Base-by-base conservation (phyloP, 805 yeast species). In the Nakazawaea pomicola region DNA sequence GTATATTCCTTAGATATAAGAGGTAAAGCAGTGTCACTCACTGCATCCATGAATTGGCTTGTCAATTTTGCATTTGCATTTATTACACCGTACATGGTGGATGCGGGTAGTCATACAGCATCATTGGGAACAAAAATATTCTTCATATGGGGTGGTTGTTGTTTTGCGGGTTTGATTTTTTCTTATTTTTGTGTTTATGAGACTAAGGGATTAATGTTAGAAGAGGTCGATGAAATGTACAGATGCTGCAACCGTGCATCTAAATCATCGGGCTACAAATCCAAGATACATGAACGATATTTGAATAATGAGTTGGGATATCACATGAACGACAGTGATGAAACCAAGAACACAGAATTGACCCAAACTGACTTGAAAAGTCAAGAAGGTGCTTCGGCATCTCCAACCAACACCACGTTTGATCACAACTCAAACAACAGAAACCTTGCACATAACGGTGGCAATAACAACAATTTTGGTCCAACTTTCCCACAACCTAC, bases 21-120 rank as follows among this genome's bases (percentile, higher is more conserved):
- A 54, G 88, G 85, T 48, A 80, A 80, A 56, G 83, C 90, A 11
- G 83, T 83, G 19, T 78, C 93, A 8, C 58, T 85, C 19, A 76
- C 86, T 21, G 85, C 86, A 1, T 83, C 91, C 2, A 74, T 89
- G 10, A 85, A 85, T 58, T 85, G 95, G 95, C 50, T 83, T 20
- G 83, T 80, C 31, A 85, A 85, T 61, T 83, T 85, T 55, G 72
- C 73, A 2, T 82, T 84, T 65, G 90, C 91, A 0, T 76, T 70
- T 51, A 74, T 74, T 36, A 83, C 93, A 1, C 93, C 95, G 2
- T 85, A 81, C 53, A 62, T 85, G 46, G 74, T 84, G 31, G 87
- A 82, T 53, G 70, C 80, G 0, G 88, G 85, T 0, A 56, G 65
- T 9, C 83, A 80, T 54, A 78, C 88, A 0, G 81, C 85, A 1